phyloP scores from a whole-genome alignment of 2,329 filamentous ascomycete species.

The Cordyceps tenuipes region DNA sequence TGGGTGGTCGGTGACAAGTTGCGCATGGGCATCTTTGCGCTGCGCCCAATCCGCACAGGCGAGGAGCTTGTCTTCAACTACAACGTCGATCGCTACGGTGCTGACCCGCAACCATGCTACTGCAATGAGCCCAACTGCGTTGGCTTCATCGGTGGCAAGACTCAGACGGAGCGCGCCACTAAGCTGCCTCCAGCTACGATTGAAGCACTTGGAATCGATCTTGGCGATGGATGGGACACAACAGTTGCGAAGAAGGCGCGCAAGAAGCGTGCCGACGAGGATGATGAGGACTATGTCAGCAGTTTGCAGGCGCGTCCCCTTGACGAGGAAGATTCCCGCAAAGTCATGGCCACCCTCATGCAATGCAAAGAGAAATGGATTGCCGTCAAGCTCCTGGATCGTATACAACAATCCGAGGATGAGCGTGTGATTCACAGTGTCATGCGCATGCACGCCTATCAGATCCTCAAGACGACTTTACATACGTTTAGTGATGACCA shows the following conservation, averaged over 20 bases:
- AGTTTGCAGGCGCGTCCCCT: constrained; percentile 73
- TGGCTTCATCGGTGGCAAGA: constrained; percentile 95
- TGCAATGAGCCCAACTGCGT: constrained; percentile 92
- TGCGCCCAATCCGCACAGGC: constrained; percentile 73
- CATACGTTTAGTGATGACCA: constrained; percentile 80
- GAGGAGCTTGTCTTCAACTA: constrained; percentile 99
- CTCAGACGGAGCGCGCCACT: constrained; percentile 89
- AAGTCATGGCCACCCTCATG: constrained; percentile 93
- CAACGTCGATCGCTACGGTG: constrained; percentile 96
- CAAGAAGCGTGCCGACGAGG: constrained; percentile 85
- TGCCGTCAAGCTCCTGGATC: constrained; percentile 83
- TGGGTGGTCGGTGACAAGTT: constrained; percentile 97
- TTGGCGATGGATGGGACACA: constrained; percentile 86
- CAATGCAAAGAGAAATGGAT: constrained; percentile 99
- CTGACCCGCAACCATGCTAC: constrained; percentile 94
- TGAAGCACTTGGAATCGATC: constrained; percentile 91
- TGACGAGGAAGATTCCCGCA: constrained; percentile 75
- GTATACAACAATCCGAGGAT: constrained; percentile 80
- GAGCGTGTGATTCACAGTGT: constrained; percentile 81
- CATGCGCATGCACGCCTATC: constrained; percentile 94
- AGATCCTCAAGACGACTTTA: constrained; percentile 82
- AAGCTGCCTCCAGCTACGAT: constrained; percentile 85
- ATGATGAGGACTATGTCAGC: constrained; percentile 93
- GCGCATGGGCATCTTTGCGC: constrained; percentile 97
- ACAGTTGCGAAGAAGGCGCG: constrained; percentile 80